These are phyloP conservation scores for Russula virescens DNA, from an alignment of 768 basidiomycete genomes.

Conservation along the genomic window DNA sequence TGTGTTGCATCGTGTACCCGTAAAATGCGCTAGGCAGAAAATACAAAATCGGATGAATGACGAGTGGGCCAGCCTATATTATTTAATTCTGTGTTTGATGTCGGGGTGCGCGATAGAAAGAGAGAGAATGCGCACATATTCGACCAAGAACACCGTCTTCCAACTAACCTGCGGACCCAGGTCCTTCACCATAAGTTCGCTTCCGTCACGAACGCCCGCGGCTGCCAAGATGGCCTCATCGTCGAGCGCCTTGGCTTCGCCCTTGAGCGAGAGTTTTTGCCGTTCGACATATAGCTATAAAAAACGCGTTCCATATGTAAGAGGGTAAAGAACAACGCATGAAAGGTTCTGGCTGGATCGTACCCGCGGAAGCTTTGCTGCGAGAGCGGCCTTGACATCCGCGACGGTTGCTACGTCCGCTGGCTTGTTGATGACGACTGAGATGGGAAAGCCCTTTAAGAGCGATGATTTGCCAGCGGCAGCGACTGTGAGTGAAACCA, in stretches of 20 bases:
- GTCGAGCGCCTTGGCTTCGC: conserved; percentile 52
- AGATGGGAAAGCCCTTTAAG: conserved; percentile 47
- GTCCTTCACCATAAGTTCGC: conserved; percentile 78
- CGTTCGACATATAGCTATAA: conserved; percentile 64
- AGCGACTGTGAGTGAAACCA: conserved; percentile 53
- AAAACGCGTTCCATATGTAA: not conserved
- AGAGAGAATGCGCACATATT: conserved; percentile 68
- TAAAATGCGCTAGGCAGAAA: conserved; percentile 66
- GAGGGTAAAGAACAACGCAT: no score
- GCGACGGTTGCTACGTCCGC: conserved; percentile 49
- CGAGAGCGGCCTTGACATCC: conserved; percentile 64
- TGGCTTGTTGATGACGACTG: conserved; percentile 44
- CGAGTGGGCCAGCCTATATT: conserved; percentile 70
- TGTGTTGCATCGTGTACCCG: conserved; percentile 63
- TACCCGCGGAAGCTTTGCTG: conserved; percentile 49
- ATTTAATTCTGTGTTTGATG: no score
- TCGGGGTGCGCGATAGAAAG: not conserved
- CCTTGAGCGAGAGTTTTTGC: conserved; percentile 66
- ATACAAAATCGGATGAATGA: conserved; percentile 86
- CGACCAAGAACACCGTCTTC: conserved; percentile 82
- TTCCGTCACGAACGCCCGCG: conserved; percentile 52
- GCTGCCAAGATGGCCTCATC: conserved; percentile 57
- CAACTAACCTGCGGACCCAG: conserved; percentile 87
- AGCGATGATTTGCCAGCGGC: conserved; percentile 41
- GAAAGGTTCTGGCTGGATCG: conserved; percentile 13